Base-by-base conservation (phyloP, 2,329 filamentous ascomycete genomes). In the Pezicula radicicola region DNA sequence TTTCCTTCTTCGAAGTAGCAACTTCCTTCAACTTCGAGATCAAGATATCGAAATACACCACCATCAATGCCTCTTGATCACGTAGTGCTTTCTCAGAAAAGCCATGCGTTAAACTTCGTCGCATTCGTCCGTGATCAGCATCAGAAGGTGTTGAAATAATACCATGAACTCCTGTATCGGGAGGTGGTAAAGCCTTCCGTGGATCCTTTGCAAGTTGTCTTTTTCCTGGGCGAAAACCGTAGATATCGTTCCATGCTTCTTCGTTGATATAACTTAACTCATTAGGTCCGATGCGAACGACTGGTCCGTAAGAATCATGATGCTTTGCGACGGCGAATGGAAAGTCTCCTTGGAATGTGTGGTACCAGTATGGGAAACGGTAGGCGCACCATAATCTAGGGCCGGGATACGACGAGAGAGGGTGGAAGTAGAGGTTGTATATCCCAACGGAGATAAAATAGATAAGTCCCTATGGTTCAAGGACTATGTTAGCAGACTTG, bases 281-380 rank as follows among this genome's bases (percentile, higher is more conserved):
- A 41, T 57, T 55, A 2, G 55, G 53, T 13, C 46, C 49, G 18
- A 57, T 48, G 7, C 55, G 46, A 4, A 57, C 53, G 12, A 57
- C 43, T 27, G 49, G 42, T 13, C 53, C 53, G 52, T 25, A 28
- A 3, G n/a, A 3, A 4, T 44, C 18, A n/a, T 44, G 42, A 8
- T 13, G 37, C 9, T n/a, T 13, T 3, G 37, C 37, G 15, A 40
- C 15, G 13, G 7, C 37, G 18, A 16, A 40, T 19, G 37, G 37
- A 16, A 12, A 7, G 7, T 8, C 9, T 8, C 37, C 37, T 8
- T 40, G 15, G 5, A n/a, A n/a, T 8, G 9, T 12, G 15, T n/a
- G 15, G 5, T 19, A 40, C 7, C 15, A 40, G 35, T 25, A 42
- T n/a, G 39, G 9, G 8, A 52, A 27, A 2, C 40, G 51, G 8